Evolutionary conservation across 1,284 basidiomycete species (phyloP), one percentile per base, ranked within the genome.

Genomic region (Microbotryum lychnidis-dioicae): DNA sequence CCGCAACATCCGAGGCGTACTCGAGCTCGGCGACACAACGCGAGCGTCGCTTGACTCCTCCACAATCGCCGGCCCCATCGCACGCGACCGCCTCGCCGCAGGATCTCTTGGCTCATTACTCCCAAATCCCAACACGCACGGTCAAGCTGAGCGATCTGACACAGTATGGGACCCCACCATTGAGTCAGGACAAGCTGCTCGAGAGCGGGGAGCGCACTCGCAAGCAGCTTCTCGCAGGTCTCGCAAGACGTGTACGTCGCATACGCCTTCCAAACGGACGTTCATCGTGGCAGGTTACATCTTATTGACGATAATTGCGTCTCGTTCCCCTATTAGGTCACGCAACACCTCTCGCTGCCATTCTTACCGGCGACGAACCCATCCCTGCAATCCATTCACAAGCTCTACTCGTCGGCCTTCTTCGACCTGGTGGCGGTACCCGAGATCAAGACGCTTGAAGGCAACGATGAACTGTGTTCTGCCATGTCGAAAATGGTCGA

Each of bases 281-380:
- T 2, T 6, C 2, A 23, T 20, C 14, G 18, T 9, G 10, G 33
- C 6, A 16, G 2, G 9, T 0, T 18, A 20, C 23, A 10, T 6
- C 2, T 44, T 8, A 31, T 0, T 7, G 8, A 9, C 12, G 14
- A 2, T 20, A 9, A 31, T 31, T 31, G 31, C 31, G 31, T 10
- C 31, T 10, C 31, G 2, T 14, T 14, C 23, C 6, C 9, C 29
- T n/a, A 27, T n/a, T 60, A 69, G 70, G 70, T 71, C 7, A 66
- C 67, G 9, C 65, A 68, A 54, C 71, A 72, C 49, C 58, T 66
- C 7, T 61, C 66, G 9, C 65, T 77, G 0, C 76, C 76, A 6
- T 77, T 76, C 64, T 91, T 94, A 56, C 90, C 92, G 46, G 90
- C 88, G 20, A 89, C 87, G 63, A 93, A 94, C 73, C 91, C 91